Conservation (phyloP, 805 yeast species). For the Zygosaccharomyces siamensis region DNA sequence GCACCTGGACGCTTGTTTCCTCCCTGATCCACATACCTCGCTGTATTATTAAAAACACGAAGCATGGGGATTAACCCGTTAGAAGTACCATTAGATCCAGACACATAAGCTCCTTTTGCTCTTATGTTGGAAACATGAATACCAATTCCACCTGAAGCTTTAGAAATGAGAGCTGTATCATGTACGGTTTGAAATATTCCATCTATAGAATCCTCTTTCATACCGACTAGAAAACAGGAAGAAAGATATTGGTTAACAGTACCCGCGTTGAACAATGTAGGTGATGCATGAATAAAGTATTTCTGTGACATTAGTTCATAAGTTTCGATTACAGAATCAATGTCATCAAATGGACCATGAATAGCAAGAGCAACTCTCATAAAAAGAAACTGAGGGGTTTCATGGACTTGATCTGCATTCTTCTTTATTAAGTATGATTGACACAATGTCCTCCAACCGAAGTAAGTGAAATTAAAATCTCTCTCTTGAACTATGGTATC, state of each 20-base stretch:
- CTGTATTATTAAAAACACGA: conserved; percentile 91
- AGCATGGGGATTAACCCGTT: conserved; percentile 95
- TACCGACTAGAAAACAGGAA: conserved; percentile 86
- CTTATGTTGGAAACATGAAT: conserved; percentile 83
- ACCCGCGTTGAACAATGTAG: conserved; percentile 91
- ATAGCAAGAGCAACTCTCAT: conserved; percentile 90
- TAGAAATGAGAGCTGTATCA: conserved; percentile 84
- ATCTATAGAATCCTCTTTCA: conserved; percentile 92
- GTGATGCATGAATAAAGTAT: conserved; percentile 91
- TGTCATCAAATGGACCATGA: conserved; percentile 57
- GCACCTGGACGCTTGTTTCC: conserved; percentile 99
- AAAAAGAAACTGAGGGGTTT: conserved; percentile 84
- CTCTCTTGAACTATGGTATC: conserved; percentile 65
- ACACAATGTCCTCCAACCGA: conserved; percentile 84
- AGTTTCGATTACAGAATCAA: conserved; percentile 65
- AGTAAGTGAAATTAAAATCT: conserved; percentile 71
- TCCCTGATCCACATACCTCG: conserved; percentile 96
- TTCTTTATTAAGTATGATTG: conserved; percentile 69
- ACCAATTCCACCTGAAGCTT: conserved; percentile 95
- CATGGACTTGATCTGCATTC: conserved; percentile 44
- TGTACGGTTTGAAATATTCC: conserved; percentile 90
- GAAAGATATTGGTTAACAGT: conserved; percentile 81
- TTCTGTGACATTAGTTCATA: conserved; percentile 78
- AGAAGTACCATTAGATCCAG: conserved; percentile 90
- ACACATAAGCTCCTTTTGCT: conserved; percentile 78